Evolutionary conservation across 2,329 filamentous ascomycete species (phyloP).

Genomic region (Conoideocrella luteorostrata): DNA sequence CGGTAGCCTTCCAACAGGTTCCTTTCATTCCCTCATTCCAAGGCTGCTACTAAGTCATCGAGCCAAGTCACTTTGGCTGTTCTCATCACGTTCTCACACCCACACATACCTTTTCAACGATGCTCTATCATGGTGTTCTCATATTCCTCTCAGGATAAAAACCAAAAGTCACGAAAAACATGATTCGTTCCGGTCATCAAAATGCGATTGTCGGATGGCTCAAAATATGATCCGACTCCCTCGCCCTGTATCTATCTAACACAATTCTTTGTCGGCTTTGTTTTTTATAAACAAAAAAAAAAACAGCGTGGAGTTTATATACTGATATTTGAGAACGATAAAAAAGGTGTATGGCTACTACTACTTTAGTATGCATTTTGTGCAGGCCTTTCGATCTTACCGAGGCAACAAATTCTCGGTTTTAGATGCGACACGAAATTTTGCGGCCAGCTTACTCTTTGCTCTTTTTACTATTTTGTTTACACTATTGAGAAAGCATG

Average conservation of each 20-base stretch:
- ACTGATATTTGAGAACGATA: neutral
- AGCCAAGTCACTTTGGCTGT: neutral
- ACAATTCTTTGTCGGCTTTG: neutral
- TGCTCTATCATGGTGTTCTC: no score
- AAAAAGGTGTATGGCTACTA: neutral
- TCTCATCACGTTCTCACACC: neutral
- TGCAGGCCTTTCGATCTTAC: no score
- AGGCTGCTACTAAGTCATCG: slow-evolving; percentile 37
- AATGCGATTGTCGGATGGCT: no score
- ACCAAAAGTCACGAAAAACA: no score
- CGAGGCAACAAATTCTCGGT: no score
- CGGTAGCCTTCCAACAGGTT: slow-evolving; percentile 46
- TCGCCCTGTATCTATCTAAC: neutral
- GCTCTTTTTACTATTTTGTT: no score
- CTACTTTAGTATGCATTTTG: no score
- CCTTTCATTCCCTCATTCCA: slow-evolving; percentile 45
- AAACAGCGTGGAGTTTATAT: neutral
- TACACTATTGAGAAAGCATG: no score
- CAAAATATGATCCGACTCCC: no score
- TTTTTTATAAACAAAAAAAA: neutral
- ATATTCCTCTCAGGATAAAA: neutral
- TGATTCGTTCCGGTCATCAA: no score
- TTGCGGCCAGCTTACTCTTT: no score
- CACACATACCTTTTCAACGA: no score
- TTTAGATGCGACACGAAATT: neutral